Base-by-base conservation (phyloP, 768 basidiomycete species). In the Mycena rebaudengoi region DNA sequence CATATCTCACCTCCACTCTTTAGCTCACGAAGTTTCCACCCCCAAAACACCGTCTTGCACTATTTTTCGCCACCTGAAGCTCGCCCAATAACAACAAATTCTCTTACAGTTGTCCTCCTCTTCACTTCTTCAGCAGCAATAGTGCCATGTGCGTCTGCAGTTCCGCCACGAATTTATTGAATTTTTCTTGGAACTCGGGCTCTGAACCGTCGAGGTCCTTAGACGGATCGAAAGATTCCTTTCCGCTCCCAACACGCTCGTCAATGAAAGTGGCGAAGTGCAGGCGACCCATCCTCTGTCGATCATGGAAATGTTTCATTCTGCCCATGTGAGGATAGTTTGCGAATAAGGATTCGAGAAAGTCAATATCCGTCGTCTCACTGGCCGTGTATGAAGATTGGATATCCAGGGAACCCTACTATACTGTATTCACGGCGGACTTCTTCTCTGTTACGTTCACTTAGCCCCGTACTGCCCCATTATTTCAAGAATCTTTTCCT, bases 101-200 rank as follows among this genome's bases (percentile, higher is more conserved):
- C n/a, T n/a, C n/a, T n/a, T n/a, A n/a, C n/a, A n/a, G n/a, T n/a
- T n/a, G n/a, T n/a, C n/a, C n/a, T n/a, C n/a, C n/a, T n/a, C n/a
- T n/a, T n/a, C n/a, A n/a, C n/a, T n/a, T n/a, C n/a, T n/a, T n/a
- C n/a, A n/a, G n/a, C n/a, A n/a, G n/a, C n/a, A n/a, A n/a, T n/a
- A n/a, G n/a, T n/a, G n/a, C 54, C 54, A 56, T 44, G 46, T 58
- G 56, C 26, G 25, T 29, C 56, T 58, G 46, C 13, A 58, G n/a
- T 20, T 58, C 35, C 46, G 10, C 30, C 26, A 40, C 16, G 28
- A 58, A 49, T 16, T 40, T 40, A 18, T 40, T 37, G 12, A 48
- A 48, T 28, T 37, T 58, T 16, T 25, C 16, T 10, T 39, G 33
- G 25, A 58, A 58, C 23, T 49, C 56, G 35, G 3, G 10, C 12